Percentiles rank a stretch among this genome's conserved stretches.
phyloP scores from a whole-genome alignment of 345 rosid genomes.

The Alliaria petiolata region DNA sequence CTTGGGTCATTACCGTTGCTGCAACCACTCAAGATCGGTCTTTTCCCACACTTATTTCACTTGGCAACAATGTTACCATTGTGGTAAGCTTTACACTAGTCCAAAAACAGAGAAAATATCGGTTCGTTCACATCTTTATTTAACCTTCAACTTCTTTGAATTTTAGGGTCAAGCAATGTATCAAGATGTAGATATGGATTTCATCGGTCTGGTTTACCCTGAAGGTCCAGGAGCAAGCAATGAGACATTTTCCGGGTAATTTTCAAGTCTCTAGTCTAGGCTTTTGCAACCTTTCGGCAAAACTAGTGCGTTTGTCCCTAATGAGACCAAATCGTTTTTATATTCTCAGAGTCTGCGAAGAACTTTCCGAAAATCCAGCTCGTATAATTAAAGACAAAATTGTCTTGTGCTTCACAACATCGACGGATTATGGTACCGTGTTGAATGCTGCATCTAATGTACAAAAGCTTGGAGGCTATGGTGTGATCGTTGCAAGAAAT shows the following conservation, averaged over 20 bases:
- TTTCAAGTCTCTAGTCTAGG: background rate
- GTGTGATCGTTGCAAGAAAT: constrained; percentile 54
- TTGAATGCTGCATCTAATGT: constrained; percentile 37
- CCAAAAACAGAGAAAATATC: background rate
- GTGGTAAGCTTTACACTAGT: constrained; percentile 13
- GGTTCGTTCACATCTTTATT: background rate
- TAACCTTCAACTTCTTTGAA: background rate
- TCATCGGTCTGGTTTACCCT: constrained; percentile 46
- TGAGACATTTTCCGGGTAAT: constrained; percentile 27
- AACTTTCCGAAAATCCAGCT: constrained; percentile 13
- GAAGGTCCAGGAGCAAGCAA: constrained; percentile 19
- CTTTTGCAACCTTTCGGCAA: background rate
- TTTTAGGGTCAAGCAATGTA: constrained; percentile 54
- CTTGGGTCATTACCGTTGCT: constrained; percentile 58
- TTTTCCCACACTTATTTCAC: constrained; percentile 39
- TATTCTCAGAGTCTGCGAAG: constrained; percentile 14
- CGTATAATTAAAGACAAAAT: constrained; percentile 44
- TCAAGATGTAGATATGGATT: constrained; percentile 40
- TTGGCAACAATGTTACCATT: constrained; percentile 38
- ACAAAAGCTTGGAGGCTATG: constrained; percentile 43
- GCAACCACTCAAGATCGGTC: constrained; percentile 53
- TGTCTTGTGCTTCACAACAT: constrained; percentile 55
- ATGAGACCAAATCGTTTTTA: background rate
- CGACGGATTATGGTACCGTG: constrained; percentile 10
- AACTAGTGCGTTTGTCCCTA: background rate